These are phyloP conservation scores for Populus tomentosa DNA, from an alignment of 441 rosid species.

Conservation along the genomic window DNA sequence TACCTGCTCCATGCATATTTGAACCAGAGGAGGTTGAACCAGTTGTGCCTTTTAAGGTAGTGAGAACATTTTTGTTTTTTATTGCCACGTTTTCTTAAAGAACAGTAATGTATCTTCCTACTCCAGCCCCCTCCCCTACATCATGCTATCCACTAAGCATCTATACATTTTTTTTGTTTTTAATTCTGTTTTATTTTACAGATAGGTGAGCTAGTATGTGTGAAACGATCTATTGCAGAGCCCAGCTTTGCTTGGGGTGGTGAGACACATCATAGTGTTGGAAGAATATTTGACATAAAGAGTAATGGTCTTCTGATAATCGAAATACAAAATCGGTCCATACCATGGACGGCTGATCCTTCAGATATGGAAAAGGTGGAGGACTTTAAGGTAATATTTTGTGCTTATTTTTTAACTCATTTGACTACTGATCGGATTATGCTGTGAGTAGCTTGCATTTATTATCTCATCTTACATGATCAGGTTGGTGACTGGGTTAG, in stretches of 20 bases:
- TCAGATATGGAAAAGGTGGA: conserved; percentile 99
- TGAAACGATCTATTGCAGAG: conserved; percentile 98
- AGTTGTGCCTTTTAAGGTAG: conserved; percentile 89
- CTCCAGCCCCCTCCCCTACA: background rate
- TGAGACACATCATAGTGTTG: conserved; percentile 99
- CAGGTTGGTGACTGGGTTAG: conserved; percentile 99
- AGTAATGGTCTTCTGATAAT: conserved; percentile 92
- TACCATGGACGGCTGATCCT: conserved; percentile 98
- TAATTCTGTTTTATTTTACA: conserved; percentile 30
- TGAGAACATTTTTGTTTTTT: conserved; percentile 13
- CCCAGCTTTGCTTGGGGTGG: conserved; percentile 99
- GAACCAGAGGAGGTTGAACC: conserved; percentile 99
- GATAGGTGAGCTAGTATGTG: conserved; percentile 95
- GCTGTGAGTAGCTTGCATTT: background rate
- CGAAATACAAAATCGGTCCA: conserved; percentile 86
- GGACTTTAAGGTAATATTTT: conserved; percentile 74
- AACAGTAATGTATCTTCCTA: background rate
- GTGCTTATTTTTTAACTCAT: background rate
- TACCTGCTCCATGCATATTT: conserved; percentile 91
- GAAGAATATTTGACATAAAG: conserved; percentile 87
- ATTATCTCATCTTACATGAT: conserved; percentile 13
- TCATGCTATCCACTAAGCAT: background rate
- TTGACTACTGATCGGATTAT: background rate
- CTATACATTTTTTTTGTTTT: background rate
- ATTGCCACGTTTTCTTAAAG: background rate